Conservation (phyloP, 257 asterid genomes). For the Coffea canephora region DNA sequence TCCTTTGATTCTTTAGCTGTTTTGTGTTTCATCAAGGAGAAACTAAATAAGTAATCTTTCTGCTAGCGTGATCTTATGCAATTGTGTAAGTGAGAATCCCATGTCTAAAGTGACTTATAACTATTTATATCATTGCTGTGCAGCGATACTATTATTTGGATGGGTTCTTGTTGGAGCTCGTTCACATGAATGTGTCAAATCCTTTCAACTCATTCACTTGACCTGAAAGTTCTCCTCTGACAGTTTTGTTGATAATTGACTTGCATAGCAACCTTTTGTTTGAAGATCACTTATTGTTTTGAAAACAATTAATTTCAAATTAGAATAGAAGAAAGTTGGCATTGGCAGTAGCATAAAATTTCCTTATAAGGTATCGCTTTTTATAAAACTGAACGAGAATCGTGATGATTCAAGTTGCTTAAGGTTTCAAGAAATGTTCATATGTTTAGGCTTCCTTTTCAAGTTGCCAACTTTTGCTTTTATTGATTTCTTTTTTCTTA, state of each 20-base stretch:
- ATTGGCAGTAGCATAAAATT: neutral
- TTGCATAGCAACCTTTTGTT: neutral
- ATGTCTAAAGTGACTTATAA: neutral
- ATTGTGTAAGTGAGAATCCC: neutral
- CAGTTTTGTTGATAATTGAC: neutral
- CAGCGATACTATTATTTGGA: neutral
- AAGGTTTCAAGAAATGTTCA: neutral
- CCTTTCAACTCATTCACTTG: neutral
- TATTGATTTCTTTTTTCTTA: neutral
- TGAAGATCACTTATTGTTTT: neutral
- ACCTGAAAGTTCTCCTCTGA: neutral
- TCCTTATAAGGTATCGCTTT: neutral
- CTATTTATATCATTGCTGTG: neutral
- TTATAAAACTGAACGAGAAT: neutral
- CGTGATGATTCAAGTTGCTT: neutral
- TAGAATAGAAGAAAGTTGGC: neutral
- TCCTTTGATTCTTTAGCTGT: neutral
- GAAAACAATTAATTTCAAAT: neutral
- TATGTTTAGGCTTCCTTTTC: neutral
- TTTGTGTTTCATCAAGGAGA: neutral
- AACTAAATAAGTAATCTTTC: neutral
- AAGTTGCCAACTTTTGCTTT: neutral
- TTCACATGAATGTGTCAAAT: neutral
- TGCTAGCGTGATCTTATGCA: neutral
- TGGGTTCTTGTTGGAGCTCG: neutral